Evolutionary conservation across 2,329 filamentous ascomycete genomes (phyloP).

Genomic region (Penicillium concentricum): DNA sequence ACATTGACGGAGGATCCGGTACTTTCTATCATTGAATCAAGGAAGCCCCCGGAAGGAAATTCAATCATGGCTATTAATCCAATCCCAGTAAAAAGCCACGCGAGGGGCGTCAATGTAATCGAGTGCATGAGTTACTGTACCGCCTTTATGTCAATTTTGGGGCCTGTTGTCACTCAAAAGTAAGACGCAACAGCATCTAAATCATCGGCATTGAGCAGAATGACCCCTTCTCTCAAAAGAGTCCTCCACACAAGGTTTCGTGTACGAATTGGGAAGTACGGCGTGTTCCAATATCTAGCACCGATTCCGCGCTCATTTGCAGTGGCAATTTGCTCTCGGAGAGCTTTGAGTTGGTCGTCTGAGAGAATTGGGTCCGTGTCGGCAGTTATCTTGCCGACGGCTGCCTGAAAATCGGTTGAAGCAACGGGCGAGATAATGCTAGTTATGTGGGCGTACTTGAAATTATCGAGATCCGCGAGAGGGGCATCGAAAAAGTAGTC

Average conservation of each 20-base stretch:
- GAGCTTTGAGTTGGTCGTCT: slow-evolving; percentile 47
- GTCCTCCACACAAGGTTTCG: slow-evolving; percentile 60
- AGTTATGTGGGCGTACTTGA: slow-evolving; percentile 48
- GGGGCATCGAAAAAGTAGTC: slow-evolving; percentile 64
- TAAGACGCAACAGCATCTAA: slow-evolving; percentile 50
- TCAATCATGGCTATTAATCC: not conserved
- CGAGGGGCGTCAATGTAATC: not conserved
- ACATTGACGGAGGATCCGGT: not conserved
- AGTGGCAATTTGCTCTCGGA: slow-evolving; percentile 52
- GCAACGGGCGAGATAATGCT: slow-evolving; percentile 54
- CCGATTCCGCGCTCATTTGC: slow-evolving; percentile 59
- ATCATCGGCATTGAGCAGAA: slow-evolving; percentile 65
- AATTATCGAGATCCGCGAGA: slow-evolving; percentile 45
- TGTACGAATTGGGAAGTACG: slow-evolving; percentile 58
- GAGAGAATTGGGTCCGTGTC: slow-evolving; percentile 34
- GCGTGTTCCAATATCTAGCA: slow-evolving; percentile 63
- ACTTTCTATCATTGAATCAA: not conserved
- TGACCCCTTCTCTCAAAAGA: slow-evolving; percentile 58
- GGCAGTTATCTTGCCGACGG: slow-evolving; percentile 42
- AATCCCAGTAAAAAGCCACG: not conserved
- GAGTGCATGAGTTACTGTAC: not conserved
- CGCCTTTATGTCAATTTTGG: not conserved
- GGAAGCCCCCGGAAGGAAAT: not conserved
- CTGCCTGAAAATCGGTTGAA: slow-evolving; percentile 50
- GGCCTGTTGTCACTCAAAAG: slow-evolving; percentile 20